phyloP scores from a whole-genome alignment of 192 early-diverging fungal genomes.

The Chytriomyces hyalinus region DNA sequence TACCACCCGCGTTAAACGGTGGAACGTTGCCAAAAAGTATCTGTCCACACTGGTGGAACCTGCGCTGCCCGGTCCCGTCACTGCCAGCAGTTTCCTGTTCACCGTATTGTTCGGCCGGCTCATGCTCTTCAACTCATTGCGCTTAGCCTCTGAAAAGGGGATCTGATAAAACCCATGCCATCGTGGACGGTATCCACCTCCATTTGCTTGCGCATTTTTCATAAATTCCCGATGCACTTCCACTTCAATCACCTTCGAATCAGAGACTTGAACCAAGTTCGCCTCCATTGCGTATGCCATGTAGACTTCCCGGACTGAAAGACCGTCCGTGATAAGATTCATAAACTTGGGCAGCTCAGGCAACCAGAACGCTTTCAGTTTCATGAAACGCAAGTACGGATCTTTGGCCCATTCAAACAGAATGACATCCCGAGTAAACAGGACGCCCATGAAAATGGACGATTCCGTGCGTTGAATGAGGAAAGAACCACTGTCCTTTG shows the following conservation, averaged over 20 bases:
- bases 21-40: conserved; percentile 62
- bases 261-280: conserved; percentile 59
- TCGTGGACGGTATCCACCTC: conserved; percentile 32
- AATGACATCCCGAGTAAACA: conserved; percentile 57
- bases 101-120: conserved; percentile 48
- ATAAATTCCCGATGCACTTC: conserved; percentile 59
- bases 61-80: conserved; percentile 35
- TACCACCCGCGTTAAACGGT: conserved; percentile 56
- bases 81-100: conserved; percentile 63
- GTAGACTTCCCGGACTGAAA: conserved; percentile 59
- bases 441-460: conserved; percentile 58
- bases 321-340: conserved; percentile 61
- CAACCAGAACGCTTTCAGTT: conserved; percentile 70
- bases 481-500: conserved; percentile 59
- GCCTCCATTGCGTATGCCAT: conserved; percentile 61
- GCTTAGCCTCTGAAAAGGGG: conserved; percentile 58
- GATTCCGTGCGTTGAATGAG: conserved; percentile 60
- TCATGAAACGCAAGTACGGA: conserved; percentile 71
- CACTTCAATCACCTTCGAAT: conserved; percentile 58
- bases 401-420: conserved; percentile 71
- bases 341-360: conserved; percentile 66
- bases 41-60: conserved; percentile 38
- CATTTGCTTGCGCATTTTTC: conserved; percentile 25
- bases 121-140: conserved; percentile 44
- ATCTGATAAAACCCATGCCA: conserved; percentile 67